Conservation (phyloP, 1,284 basidiomycete species). For the Microbotryum violaceum region DNA sequence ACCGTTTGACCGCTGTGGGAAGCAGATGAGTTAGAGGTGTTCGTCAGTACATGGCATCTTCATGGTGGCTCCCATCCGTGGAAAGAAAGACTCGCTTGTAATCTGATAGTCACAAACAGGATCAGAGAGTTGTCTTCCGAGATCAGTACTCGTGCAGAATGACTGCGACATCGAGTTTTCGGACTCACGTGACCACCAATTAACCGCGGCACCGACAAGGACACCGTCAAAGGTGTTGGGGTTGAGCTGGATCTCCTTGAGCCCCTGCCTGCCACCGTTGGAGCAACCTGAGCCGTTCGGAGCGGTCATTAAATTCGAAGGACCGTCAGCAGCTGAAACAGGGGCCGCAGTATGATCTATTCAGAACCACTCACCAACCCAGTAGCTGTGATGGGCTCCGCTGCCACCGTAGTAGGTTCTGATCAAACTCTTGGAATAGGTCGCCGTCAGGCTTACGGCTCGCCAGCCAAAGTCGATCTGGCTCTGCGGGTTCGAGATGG, state of each 20-base stretch:
- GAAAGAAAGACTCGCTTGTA: background rate
- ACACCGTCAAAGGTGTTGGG: constrained; percentile 33
- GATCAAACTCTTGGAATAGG: constrained; percentile 30
- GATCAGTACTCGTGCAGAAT: background rate
- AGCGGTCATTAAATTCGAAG: background rate
- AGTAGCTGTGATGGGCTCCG: too few relatives aligned
- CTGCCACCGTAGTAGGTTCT: background rate
- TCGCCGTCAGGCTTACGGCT: constrained; percentile 32
- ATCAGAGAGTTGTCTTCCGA: background rate
- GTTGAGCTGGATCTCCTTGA: constrained; percentile 17
- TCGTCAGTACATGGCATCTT: background rate
- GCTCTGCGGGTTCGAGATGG: constrained; percentile 20
- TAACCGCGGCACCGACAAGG: constrained; percentile 30
- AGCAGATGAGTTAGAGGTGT: background rate
- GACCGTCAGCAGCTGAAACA: too few relatives aligned
- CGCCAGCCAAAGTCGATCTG: constrained; percentile 33
- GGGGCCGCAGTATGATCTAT: too few relatives aligned
- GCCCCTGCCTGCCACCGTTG: constrained; percentile 33
- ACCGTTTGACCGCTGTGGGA: constrained; percentile 4
- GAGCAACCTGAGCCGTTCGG: constrained; percentile 25
- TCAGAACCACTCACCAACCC: too few relatives aligned
- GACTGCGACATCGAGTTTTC: too few relatives aligned
- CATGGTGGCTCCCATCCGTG: constrained; percentile 16
- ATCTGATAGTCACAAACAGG: background rate
- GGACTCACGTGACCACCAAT: constrained; percentile 6